phyloP scores from a whole-genome alignment of 2,329 filamentous ascomycete genomes.

The Verticillium dahliae region DNA sequence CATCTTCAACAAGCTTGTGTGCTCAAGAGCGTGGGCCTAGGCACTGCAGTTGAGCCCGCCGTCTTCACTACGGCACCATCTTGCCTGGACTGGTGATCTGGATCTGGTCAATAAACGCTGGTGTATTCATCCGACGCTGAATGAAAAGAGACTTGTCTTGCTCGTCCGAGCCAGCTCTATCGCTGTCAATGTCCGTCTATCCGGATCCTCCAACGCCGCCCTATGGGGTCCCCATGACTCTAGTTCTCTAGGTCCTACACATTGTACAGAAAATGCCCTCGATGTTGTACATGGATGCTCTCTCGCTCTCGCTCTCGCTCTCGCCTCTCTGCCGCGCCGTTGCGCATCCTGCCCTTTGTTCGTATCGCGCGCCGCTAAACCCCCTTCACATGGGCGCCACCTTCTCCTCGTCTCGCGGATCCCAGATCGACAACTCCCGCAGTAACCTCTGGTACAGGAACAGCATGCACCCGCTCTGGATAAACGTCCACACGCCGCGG shows the following conservation, averaged over 20 bases:
- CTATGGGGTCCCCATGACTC: constrained; percentile 1
- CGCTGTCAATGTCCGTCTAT: constrained; percentile 5
- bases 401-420: constrained; percentile 17
- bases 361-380: too few species aligned
- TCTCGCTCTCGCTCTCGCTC: neutral
- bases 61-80: too few species aligned
- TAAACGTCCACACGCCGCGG: constrained; percentile 90
- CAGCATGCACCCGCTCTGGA: constrained; percentile 94
- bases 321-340: neutral
- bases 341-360: neutral
- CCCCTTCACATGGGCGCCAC: neutral
- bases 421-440: constrained; percentile 60
- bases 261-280: neutral
- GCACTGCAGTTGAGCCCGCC: too few species aligned
- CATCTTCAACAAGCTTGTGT: too few species aligned
- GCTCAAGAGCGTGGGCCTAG: too few species aligned
- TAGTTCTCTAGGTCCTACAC: constrained; percentile 4
- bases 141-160: constrained; percentile 11
- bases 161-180: constrained; percentile 8
- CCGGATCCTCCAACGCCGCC: constrained; percentile 2
- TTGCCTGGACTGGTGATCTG: too few species aligned
- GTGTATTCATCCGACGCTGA: neutral
- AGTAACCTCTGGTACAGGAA: constrained; percentile 89
- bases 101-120: neutral
- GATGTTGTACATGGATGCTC: neutral